phyloP scores from a whole-genome alignment of 1,139 yeast species.

The Protomyces pachydermus region DNA sequence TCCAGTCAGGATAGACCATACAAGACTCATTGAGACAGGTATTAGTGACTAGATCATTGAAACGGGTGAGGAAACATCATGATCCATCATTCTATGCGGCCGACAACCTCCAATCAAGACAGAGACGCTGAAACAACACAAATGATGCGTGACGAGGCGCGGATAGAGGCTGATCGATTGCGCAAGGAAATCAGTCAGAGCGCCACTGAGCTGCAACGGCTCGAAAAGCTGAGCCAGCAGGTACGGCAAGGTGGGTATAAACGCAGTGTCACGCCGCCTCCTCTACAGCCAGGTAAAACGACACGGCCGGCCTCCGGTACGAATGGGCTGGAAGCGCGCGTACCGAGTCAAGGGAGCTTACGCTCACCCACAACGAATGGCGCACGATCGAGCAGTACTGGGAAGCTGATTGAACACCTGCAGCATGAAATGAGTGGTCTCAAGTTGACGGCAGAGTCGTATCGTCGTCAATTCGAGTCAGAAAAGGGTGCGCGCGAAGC shows the following conservation, averaged over 20 bases:
- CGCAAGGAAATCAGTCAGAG: conserved; percentile 12
- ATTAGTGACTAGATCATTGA: too few relatives aligned
- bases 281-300: neutral
- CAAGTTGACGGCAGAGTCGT: conserved; percentile 17
- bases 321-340: neutral
- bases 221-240: conserved; percentile 8
- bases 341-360: neutral
- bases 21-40: too few relatives aligned
- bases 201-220: conserved; percentile 13
- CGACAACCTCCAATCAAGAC: neutral
- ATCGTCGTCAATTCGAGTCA: conserved; percentile 8
- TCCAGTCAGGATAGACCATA: too few relatives aligned
- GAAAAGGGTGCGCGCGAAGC: conserved; percentile 24
- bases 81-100: neutral
- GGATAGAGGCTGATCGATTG: conserved; percentile 14
- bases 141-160: neutral
- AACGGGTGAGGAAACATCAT: too few relatives aligned
- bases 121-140: neutral
- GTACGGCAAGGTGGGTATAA: conserved; percentile 8
- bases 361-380: neutral
- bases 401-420: conserved; percentile 26
- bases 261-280: neutral
- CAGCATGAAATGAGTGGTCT: conserved; percentile 25
- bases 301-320: neutral
- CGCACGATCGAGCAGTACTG: conserved; percentile 9